Conservation (phyloP, 2,329 filamentous ascomycete species). For the Fusarium sp. region DNA sequence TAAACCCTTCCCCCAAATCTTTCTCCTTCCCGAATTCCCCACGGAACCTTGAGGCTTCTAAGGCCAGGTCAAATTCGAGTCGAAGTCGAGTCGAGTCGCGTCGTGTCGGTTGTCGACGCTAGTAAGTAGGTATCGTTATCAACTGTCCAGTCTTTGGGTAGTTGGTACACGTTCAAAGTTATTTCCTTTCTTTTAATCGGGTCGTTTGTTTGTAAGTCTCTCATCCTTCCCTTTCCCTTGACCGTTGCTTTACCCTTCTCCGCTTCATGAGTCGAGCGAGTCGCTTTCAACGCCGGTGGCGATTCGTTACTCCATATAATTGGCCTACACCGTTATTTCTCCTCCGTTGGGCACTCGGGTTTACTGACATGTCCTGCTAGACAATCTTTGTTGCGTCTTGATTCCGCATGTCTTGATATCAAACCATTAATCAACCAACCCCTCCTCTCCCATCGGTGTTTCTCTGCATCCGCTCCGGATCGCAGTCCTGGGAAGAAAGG, state of each 20-base stretch:
- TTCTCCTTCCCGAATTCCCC: slow-evolving; percentile 32
- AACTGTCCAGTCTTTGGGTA: slow-evolving; percentile 12
- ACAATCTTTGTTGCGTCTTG: slow-evolving; percentile 37
- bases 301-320: slow-evolving; percentile 48
- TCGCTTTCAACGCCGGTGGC: slow-evolving; percentile 40
- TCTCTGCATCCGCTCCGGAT: slow-evolving; percentile 34
- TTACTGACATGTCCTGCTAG: slow-evolving; percentile 38
- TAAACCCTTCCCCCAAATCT: slow-evolving; percentile 39
- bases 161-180: slow-evolving; percentile 18
- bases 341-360: slow-evolving; percentile 18
- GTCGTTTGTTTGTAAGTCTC: slow-evolving; percentile 41
- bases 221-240: neutral
- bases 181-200: slow-evolving; percentile 23
- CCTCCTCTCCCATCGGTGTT: slow-evolving; percentile 35
- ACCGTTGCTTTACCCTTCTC: slow-evolving; percentile 6
- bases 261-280: slow-evolving; percentile 30
- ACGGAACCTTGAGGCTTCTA: slow-evolving; percentile 27
- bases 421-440: slow-evolving; percentile 36
- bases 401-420: slow-evolving; percentile 48
- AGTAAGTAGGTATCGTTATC: slow-evolving; percentile 30
- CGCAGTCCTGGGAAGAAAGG: slow-evolving; percentile 41
- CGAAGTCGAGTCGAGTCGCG: slow-evolving; percentile 22
- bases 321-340: slow-evolving; percentile 32
- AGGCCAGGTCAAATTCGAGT: slow-evolving; percentile 31
- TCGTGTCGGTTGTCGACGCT: slow-evolving; percentile 6